Percentiles rank a stretch among this genome's conserved stretches.
phyloP scores from a whole-genome alignment of 2,329 filamentous ascomycete genomes.

The Fusarium marasasianum region DNA sequence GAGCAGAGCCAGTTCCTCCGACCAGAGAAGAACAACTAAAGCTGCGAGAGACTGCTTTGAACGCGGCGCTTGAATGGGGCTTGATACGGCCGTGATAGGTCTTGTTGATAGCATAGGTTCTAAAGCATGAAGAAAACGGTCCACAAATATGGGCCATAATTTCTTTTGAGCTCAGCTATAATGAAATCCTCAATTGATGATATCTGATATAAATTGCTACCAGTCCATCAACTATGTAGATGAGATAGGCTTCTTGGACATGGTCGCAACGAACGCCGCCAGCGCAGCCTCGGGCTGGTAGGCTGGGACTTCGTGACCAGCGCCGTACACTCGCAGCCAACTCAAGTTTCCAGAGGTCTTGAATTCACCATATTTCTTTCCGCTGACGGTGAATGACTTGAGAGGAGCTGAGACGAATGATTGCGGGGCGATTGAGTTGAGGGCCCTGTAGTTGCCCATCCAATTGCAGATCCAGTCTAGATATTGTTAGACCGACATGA shows the following conservation, averaged over 20 bases:
- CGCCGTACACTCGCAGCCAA: conserved; percentile 67
- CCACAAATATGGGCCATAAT: fast-evolving
- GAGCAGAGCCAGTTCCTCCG: fast-evolving
- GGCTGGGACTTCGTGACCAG: conserved; percentile 65
- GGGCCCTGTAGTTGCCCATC: conserved; percentile 57
- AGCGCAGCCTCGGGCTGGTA: conserved; percentile 43
- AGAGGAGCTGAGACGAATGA: conserved; percentile 48
- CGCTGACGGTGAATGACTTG: conserved; percentile 59
- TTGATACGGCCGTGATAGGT: background rate
- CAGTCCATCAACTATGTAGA: background rate
- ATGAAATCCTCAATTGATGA: fast-evolving
- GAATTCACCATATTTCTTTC: conserved; percentile 57
- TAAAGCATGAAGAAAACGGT: fast-evolving
- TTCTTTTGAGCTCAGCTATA: fast-evolving
- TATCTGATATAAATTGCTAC: background rate
- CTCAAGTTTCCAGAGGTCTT: conserved; percentile 64
- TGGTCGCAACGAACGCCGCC: conserved; percentile 8
- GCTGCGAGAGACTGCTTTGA: background rate
- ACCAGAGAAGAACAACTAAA: background rate
- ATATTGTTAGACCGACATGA: background rate
- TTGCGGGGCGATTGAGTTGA: conserved; percentile 55
- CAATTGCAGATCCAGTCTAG: conserved; percentile 68
- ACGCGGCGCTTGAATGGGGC: background rate
- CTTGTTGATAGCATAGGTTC: fast-evolving
- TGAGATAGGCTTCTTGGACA: conserved; percentile 13